These are phyloP conservation scores for Fomitopsis betulina DNA, from an alignment of 1,284 basidiomycete genomes.

Conservation along the genomic window DNA sequence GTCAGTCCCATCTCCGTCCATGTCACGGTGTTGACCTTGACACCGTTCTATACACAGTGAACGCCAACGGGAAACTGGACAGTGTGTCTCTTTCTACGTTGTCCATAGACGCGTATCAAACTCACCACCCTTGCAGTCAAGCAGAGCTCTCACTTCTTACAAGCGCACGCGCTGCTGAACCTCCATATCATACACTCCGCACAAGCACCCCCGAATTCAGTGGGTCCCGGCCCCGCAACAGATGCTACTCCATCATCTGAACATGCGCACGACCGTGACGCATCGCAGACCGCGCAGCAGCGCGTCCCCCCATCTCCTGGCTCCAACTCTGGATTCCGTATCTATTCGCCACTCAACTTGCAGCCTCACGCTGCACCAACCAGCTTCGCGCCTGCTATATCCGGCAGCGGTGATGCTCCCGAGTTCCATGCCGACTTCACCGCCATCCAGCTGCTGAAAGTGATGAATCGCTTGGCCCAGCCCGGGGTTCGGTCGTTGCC, in stretches of 20 bases:
- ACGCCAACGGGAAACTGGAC: slow-evolving; percentile 30
- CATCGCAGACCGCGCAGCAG: slow-evolving; percentile 49
- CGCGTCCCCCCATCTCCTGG: slow-evolving; percentile 26
- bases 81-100: slow-evolving; percentile 29
- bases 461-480: slow-evolving; percentile 67
- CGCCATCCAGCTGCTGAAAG: slow-evolving; percentile 69
- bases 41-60: slow-evolving; percentile 20
- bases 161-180: slow-evolving; percentile 70
- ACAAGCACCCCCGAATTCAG: slow-evolving; percentile 36
- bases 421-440: slow-evolving; percentile 45
- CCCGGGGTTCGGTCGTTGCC: slow-evolving; percentile 55
- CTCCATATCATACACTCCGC: slow-evolving; percentile 73
- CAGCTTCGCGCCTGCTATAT: slow-evolving; percentile 16
- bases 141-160: slow-evolving; percentile 71
- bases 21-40: not conserved
- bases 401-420: slow-evolving; percentile 24
- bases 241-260: slow-evolving; percentile 11
- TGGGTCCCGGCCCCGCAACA: slow-evolving; percentile 10
- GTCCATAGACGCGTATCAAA: not conserved
- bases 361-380: slow-evolving; percentile 34
- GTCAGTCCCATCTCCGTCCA: slow-evolving; percentile 25
- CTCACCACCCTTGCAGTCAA: slow-evolving; percentile 43
- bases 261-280: slow-evolving; percentile 21
- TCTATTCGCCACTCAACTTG: slow-evolving; percentile 49
- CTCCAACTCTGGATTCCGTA: slow-evolving; percentile 48